Percentiles rank a stretch among this genome's conserved stretches.
Evolutionary conservation across 1,284 basidiomycete species (phyloP).

Genomic region (Macrocybe sp.): DNA sequence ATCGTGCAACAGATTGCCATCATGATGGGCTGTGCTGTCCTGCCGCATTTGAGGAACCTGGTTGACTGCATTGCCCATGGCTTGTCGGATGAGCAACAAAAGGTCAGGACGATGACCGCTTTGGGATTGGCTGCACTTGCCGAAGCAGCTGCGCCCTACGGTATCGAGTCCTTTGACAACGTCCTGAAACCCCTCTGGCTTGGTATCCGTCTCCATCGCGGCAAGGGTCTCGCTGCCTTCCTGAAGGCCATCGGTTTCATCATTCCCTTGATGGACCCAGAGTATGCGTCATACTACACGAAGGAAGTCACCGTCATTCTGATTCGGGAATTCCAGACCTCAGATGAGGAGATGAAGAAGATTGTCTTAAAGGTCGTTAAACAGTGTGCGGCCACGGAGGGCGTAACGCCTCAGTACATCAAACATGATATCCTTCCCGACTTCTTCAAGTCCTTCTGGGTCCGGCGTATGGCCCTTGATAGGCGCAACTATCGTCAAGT

Average conservation of each 20-base stretch:
- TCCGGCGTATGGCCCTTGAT: slow-evolving; percentile 96
- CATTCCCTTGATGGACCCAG: slow-evolving; percentile 99
- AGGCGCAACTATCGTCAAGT: slow-evolving; percentile 95
- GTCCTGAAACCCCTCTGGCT: slow-evolving; percentile 98
- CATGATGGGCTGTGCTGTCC: slow-evolving; percentile 99
- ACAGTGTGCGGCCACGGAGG: slow-evolving; percentile 97
- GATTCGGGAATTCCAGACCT: slow-evolving; percentile 98
- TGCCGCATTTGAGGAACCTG: slow-evolving; percentile 94
- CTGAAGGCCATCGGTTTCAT: slow-evolving; percentile 99
- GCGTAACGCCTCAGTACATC: slow-evolving; percentile 91
- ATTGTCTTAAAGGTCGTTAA: slow-evolving; percentile 99
- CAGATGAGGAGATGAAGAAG: slow-evolving; percentile 99
- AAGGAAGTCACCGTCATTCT: slow-evolving; percentile 97
- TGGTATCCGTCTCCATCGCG: slow-evolving; percentile 96
- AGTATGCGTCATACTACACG: slow-evolving; percentile 97
- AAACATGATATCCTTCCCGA: slow-evolving; percentile 98
- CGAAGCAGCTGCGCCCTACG: slow-evolving; percentile 96
- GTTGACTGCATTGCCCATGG: slow-evolving; percentile 97
- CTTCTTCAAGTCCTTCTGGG: slow-evolving; percentile 99
- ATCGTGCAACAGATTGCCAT: slow-evolving; percentile 99
- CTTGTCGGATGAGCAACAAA: slow-evolving; percentile 96
- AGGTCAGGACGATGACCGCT: slow-evolving; percentile 99
- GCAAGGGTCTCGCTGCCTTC: slow-evolving; percentile 97
- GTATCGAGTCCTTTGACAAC: slow-evolving; percentile 99
- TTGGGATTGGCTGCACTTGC: slow-evolving; percentile 94